Conservation (phyloP, 257 asterid genomes). For the Nicotiana tomentosiformis region DNA sequence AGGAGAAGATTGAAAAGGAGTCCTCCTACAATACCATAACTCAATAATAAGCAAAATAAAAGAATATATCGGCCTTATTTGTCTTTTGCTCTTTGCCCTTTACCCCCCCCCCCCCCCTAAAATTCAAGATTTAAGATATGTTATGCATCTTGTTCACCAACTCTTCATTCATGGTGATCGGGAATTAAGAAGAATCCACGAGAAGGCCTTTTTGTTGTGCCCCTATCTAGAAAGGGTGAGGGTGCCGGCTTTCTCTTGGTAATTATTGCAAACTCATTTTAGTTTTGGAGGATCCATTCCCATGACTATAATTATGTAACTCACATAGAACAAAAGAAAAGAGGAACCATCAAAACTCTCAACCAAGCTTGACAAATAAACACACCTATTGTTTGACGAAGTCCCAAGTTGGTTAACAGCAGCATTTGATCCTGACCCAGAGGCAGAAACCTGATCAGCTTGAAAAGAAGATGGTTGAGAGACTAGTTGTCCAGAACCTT, state of each 20-base stretch:
- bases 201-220: background rate
- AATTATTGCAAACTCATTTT: background rate
- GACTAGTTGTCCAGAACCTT: slow-evolving; percentile 38
- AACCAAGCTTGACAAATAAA: background rate
- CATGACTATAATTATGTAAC: background rate
- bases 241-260: background rate
- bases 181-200: background rate
- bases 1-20: slow-evolving; percentile 53
- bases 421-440: slow-evolving; percentile 40
- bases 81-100: background rate
- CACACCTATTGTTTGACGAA: slow-evolving; percentile 45
- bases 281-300: background rate
- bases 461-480: slow-evolving; percentile 32
- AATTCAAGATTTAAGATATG: background rate
- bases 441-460: slow-evolving; percentile 37
- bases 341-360: background rate
- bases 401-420: slow-evolving; percentile 39
- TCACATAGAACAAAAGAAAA: background rate
- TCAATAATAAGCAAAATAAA: slow-evolving; percentile 9
- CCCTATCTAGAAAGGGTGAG: background rate
- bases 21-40: slow-evolving; percentile 24
- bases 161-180: background rate
- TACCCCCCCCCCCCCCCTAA: background rate
- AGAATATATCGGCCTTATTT: background rate
- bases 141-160: background rate